Evolutionary conservation across 768 basidiomycete species (phyloP), one percentile per base, ranked within the genome.

Genomic region (Psilocybe cyanescens): DNA sequence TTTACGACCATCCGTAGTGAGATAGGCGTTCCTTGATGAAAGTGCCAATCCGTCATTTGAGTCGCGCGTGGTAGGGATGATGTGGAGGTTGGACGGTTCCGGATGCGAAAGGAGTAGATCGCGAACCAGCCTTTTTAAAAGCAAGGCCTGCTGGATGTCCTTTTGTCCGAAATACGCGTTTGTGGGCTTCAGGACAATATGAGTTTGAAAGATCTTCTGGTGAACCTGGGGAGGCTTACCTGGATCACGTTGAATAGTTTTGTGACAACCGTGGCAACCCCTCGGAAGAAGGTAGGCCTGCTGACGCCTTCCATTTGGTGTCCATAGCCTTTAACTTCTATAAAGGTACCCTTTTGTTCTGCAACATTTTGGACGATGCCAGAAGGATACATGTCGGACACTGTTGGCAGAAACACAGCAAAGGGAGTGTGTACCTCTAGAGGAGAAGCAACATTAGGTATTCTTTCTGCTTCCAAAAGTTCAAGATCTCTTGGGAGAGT

Each of bases 81-180:
- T 95, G 72, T 90, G 88, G n/a, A 98, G 71, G 68, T 88, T 85
- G 29, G 84, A 76, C 0, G 89, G 77, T 8, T 83, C 78, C 0
- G 97, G 97, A 70, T 92, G 83, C 5, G 90, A 77, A n/a, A 95
- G 74, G 8, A 97, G 84, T 4, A 97, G 79, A 73, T 99, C 97
- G 30, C 82, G 78, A 56, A 83, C 83, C 75, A 99, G 79, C 3
- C 88, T 86, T 35, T 90, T 89, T 33, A 99, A 80, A 48, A 99
- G 76, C 14, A 98, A 78, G 0, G 92, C 94, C 72, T 99, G 97
- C 71, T 99, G 97, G 57, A 99, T 97, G 72, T 99, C 97, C 72
- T 99, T 99, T 75, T 99, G 96, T 1, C 97, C 97, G 64, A 99
- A 97, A 74, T 99, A 98, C 19, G 92, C 88, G 65, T 89, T 86